Evolutionary conservation across 352 stramenopile genomes (phyloP).

Genomic region (Globisporangium abappressorium): DNA sequence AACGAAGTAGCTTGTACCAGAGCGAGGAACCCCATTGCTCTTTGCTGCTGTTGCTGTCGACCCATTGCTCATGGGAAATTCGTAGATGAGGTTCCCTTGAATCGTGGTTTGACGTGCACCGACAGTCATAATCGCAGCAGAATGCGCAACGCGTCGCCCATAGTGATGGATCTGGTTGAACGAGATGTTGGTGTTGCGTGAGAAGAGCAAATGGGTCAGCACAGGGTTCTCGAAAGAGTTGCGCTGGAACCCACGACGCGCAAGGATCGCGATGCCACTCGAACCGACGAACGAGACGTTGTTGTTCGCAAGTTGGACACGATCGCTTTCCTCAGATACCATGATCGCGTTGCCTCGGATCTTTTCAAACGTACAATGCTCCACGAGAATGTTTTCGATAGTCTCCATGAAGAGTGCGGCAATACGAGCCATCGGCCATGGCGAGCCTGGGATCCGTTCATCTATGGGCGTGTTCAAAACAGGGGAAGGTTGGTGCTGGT

Average conservation of each 20-base stretch:
- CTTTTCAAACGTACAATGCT: constrained; percentile 67
- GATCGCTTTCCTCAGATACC: constrained; percentile 52
- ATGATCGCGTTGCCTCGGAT: constrained; percentile 70
- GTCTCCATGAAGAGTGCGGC: constrained; percentile 68
- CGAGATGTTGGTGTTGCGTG: constrained; percentile 47
- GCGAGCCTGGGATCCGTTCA: constrained; percentile 34
- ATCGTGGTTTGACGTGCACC: constrained; percentile 48
- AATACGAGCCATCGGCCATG: constrained; percentile 57
- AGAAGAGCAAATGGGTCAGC: constrained; percentile 37
- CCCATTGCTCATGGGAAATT: constrained; percentile 22
- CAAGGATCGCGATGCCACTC: constrained; percentile 47
- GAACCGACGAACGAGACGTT: constrained; percentile 65
- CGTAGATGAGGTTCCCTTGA: constrained; percentile 57
- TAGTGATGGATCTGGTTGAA: constrained; percentile 77
- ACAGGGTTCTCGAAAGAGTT: constrained; percentile 42
- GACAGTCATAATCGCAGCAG: constrained; percentile 51
- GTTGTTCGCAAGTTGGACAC: constrained; percentile 58
- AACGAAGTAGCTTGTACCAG: constrained; percentile 33
- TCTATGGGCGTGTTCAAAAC: constrained; percentile 20
- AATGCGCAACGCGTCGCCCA: constrained; percentile 47
- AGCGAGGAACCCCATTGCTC: neutral
- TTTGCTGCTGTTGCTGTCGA: constrained; percentile 1
- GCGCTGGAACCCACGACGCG: constrained; percentile 24
- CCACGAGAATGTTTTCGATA: constrained; percentile 39
- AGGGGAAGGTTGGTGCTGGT: neutral